Percentiles rank a stretch among this genome's conserved stretches.
Conservation (phyloP, 1,284 basidiomycete genomes). For the Ceratobasidium sp. region DNA sequence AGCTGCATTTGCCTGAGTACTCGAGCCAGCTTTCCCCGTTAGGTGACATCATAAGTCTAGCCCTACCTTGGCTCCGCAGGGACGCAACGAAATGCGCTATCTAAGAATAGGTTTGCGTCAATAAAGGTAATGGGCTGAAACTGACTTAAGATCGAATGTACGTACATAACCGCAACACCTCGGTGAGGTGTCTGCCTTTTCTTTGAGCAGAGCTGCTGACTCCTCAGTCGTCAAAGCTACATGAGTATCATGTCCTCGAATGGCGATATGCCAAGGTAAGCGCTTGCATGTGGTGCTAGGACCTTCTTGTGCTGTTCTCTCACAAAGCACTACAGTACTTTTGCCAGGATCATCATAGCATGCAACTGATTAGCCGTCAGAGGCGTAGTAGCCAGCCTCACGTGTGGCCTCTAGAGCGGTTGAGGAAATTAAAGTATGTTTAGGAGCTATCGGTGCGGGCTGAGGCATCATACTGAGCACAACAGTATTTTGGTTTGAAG, state of each 20-base stretch:
- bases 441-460: neutral
- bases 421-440: neutral
- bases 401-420: neutral
- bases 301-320: slow-evolving; percentile 38
- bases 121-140: neutral
- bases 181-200: slow-evolving; percentile 10
- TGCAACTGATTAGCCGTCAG: neutral
- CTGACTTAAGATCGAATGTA: neutral
- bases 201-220: slow-evolving; percentile 6
- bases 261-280: neutral
- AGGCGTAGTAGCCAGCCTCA: neutral
- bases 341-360: slow-evolving; percentile 4
- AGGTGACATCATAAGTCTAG: neutral
- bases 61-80: slow-evolving; percentile 17
- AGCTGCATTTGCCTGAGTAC: slow-evolving; percentile 34
- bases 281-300: slow-evolving; percentile 32
- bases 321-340: slow-evolving; percentile 38
- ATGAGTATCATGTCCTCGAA: neutral
- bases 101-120: neutral
- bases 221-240: slow-evolving; percentile 16
- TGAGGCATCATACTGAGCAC: slow-evolving; percentile 1
- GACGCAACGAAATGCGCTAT: slow-evolving; percentile 22
- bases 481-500: neutral
- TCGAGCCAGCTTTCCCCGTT: neutral
- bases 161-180: slow-evolving; percentile 40